phyloP scores from a whole-genome alignment of 2,329 filamentous ascomycete species.

The Epichloe brachyelytri region DNA sequence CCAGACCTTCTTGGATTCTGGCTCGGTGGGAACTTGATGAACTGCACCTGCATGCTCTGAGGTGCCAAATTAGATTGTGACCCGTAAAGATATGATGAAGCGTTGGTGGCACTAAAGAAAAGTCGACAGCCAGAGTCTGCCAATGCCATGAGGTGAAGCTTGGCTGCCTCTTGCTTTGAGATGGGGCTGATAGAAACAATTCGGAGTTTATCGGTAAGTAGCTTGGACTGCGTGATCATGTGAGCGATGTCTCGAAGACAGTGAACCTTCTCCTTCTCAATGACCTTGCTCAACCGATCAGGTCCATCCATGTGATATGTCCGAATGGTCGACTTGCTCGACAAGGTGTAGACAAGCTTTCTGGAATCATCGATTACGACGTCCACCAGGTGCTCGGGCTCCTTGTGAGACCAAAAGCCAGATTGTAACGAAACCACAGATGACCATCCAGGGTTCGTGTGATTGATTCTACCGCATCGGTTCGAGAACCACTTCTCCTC shows the following conservation, averaged over 20 bases:
- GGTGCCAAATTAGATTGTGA: conserved; percentile 53
- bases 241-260: conserved; percentile 67
- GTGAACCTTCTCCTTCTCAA: conserved; percentile 50
- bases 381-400: conserved; percentile 55
- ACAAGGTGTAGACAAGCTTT: conserved; percentile 82
- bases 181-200: conserved; percentile 84
- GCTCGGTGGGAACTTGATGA: conserved; percentile 81
- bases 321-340: conserved; percentile 74
- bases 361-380: conserved; percentile 83
- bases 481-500: conserved; percentile 95
- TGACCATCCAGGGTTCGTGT: conserved; percentile 62
- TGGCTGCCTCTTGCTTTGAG: conserved; percentile 61
- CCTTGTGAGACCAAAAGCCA: conserved; percentile 37
- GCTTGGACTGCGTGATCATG: conserved; percentile 61
- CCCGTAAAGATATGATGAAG: conserved; percentile 51
- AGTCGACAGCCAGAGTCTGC: conserved; percentile 85
- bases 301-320: conserved; percentile 74
- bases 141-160: conserved; percentile 79
- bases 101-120: conserved; percentile 80
- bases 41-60: conserved; percentile 94
- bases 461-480: conserved; percentile 77
- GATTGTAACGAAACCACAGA: conserved; percentile 43
- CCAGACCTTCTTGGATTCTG: conserved; percentile 16
- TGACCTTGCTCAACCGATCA: conserved; percentile 48
- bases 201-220: conserved; percentile 55